Base-by-base conservation (phyloP, 371 early-diverging fungal species). In the Mucor saturninus region DNA sequence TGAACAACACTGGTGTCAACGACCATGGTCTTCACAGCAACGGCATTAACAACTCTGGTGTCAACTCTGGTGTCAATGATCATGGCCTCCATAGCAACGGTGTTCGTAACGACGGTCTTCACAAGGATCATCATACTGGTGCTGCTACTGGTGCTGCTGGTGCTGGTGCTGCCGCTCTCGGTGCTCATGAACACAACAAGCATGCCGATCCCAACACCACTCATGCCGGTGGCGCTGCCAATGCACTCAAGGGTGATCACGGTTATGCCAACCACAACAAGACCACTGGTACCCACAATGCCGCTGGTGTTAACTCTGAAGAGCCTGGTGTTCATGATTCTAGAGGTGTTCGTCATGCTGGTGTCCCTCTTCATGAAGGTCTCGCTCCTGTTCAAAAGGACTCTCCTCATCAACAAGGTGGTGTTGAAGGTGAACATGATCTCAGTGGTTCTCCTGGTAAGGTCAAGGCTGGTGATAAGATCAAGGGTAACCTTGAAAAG, bases 401-500 rank as follows among this genome's bases (percentile, higher is more conserved):
- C 21, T n/a, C n/a, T 4, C 46, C 4, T 8, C 21, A 15, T 6
- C 46, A 43, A 2, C 14, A n/a, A 43, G 15, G 5, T 26, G 32
- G 21, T n/a, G 35, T 26, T 26, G 10, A 59, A 49, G 30, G 31
- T 14, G 26, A 46, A 1, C 46, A 51, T 51, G 37, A 55, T 43
- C 50, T 11, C 0, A 42, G 48, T 11, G 60, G 52, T 2, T 35
- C 67, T 7, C 48, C 57, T 13, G 38, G 29, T 9, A 29, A 50
- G 10, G 8, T 4, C 6, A 63, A 61, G 29, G 55, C 53, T 21
- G 62, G 64, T 64, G 72, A 71, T 21, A 71, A 71, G 68, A 58
- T 71, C 43, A 71, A 71, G 65, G 72, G 72, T 46, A 67, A 64
- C 21, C 45, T 73, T 3, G 67, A 70, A 49, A 73, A 70, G 54